Conservation (phyloP, 768 basidiomycete species). For the Lactarius akahatsu region DNA sequence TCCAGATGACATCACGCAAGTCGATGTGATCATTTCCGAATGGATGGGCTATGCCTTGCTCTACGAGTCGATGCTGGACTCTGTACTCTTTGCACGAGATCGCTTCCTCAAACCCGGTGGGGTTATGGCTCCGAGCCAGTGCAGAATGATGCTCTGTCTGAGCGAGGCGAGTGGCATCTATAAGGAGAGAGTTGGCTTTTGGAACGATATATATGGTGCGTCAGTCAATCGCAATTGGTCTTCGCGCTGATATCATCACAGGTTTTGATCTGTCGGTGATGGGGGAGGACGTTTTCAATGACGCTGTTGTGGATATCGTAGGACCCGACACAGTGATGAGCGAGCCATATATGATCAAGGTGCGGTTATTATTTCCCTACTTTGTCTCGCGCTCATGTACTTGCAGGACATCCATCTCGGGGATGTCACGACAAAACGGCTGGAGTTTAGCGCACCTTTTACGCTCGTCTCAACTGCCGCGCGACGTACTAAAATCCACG, state of each 20-base stretch:
- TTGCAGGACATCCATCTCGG: conserved; percentile 73
- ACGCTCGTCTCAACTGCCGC: conserved; percentile 62
- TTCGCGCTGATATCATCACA: conserved; percentile 34
- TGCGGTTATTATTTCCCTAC: conserved; percentile 34
- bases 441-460: conserved; percentile 81
- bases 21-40: conserved; percentile 95
- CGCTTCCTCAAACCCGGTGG: conserved; percentile 76
- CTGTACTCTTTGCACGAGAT: conserved; percentile 86
- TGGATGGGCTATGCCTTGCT: conserved; percentile 96
- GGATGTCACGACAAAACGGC: conserved; percentile 61
- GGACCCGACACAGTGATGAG: conserved; percentile 63
- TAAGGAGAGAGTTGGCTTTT: conserved; percentile 85
- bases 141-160: conserved; percentile 78
- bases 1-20: conserved; percentile 67
- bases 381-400: neutral
- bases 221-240: conserved; percentile 1
- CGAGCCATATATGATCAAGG: conserved; percentile 65
- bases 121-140: conserved; percentile 89
- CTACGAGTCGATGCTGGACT: conserved; percentile 98
- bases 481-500: conserved; percentile 63
- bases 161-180: conserved; percentile 73
- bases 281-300: conserved; percentile 69
- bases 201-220: conserved; percentile 88
- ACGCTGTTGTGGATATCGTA: conserved; percentile 83
- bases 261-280: conserved; percentile 89